Evolutionary conservation across 1,139 yeast species (phyloP).

Genomic region (Saccharomyces hybrid): DNA sequence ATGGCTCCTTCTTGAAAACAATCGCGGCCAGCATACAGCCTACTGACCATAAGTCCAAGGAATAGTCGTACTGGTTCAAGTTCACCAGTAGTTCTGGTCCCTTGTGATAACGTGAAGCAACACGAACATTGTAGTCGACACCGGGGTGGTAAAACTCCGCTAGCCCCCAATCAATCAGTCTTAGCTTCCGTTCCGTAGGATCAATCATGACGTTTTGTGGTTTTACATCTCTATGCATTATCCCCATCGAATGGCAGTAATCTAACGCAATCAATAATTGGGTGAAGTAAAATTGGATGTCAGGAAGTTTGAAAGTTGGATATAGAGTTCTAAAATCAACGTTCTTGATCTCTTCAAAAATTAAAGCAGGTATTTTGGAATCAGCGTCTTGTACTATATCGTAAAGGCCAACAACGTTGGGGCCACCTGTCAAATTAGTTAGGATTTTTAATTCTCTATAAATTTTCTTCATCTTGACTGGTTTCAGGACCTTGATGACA

Average conservation of each 20-base stretch:
- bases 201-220: constrained; percentile 85
- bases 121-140: constrained; percentile 72
- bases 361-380: constrained; percentile 65
- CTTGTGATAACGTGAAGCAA: constrained; percentile 73
- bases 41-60: constrained; percentile 74
- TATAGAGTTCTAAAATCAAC: constrained; percentile 66
- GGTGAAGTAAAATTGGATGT: constrained; percentile 63
- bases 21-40: constrained; percentile 79
- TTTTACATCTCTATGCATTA: constrained; percentile 77
- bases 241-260: constrained; percentile 76
- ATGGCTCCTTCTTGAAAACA: constrained; percentile 68
- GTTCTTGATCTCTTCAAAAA: constrained; percentile 65
- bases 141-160: constrained; percentile 79
- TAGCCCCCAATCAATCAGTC: constrained; percentile 78
- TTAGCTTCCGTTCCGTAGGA: constrained; percentile 50
- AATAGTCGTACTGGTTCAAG: constrained; percentile 68
- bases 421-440: constrained; percentile 70
- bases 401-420: constrained; percentile 57
- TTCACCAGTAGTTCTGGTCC: constrained; percentile 75
- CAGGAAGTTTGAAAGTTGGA: constrained; percentile 55
- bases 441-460: constrained; percentile 69
- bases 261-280: constrained; percentile 66
- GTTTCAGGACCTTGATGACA: constrained; percentile 70
- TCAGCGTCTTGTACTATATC: constrained; percentile 74
- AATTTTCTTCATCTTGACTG: constrained; percentile 73